Percentiles rank a stretch among this genome's conserved stretches.
These are phyloP conservation scores for Cyclaneusma minus DNA, from an alignment of 2,329 filamentous ascomycete species.

Conservation along the genomic window DNA sequence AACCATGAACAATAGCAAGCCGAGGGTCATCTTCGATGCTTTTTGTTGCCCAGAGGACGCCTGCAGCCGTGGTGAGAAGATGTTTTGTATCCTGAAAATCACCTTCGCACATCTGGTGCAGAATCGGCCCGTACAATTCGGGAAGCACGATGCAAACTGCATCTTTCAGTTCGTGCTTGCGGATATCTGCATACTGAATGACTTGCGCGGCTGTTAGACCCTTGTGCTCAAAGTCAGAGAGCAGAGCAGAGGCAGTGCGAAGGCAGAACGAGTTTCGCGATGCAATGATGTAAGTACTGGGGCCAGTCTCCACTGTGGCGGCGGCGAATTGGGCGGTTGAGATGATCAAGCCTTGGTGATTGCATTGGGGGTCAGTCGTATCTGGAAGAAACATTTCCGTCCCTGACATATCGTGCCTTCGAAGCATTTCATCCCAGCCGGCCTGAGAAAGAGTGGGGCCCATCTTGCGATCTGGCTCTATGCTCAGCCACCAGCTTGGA, in stretches of 20 bases:
- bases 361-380: constrained; percentile 1
- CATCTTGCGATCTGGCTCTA: constrained; percentile 12
- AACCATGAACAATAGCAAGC: constrained; percentile 17
- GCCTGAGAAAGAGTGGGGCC: constrained; percentile 6
- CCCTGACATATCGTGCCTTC: constrained; percentile 11
- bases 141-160: constrained; percentile 12
- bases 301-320: too few relatives aligned
- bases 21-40: constrained; percentile 17
- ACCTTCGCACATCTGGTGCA: constrained; percentile 9
- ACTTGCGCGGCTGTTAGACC: too few relatives aligned
- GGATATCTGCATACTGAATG: constrained; percentile 9
- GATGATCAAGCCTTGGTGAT: too few relatives aligned
- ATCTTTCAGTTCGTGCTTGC: constrained; percentile 7
- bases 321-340: too few relatives aligned
- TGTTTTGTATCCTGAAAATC: constrained; percentile 15
- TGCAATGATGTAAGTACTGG: too few relatives aligned
- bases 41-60: constrained; percentile 22
- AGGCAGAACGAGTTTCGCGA: too few relatives aligned
- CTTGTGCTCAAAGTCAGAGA: too few relatives aligned
- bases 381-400: constrained; percentile 4
- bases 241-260: too few relatives aligned
- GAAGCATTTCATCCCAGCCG: constrained; percentile 14
- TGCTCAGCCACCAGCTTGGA: constrained; percentile 22
- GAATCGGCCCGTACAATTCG: constrained; percentile 8
- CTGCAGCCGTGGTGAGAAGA: constrained; percentile 13